These are phyloP conservation scores for Candida sanyiensis DNA, from an alignment of 805 yeast genomes.

Conservation along the genomic window DNA sequence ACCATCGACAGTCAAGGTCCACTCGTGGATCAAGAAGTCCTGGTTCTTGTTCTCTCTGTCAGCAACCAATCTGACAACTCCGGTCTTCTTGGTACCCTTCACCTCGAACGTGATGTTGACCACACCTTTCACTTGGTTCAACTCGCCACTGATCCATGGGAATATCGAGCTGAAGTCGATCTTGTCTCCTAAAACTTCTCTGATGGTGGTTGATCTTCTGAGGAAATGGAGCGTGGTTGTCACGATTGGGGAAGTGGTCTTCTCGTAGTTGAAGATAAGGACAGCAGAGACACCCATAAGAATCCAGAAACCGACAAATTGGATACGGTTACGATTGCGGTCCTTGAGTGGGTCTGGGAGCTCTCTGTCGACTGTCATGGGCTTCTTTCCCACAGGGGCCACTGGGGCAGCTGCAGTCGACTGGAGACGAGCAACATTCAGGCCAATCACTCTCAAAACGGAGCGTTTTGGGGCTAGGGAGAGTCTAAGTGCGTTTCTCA, in stretches of 20 bases:
- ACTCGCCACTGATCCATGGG: slow-evolving; percentile 87
- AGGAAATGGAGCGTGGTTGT: slow-evolving; percentile 80
- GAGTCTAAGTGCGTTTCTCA: slow-evolving; percentile 2
- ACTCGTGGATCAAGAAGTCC: slow-evolving; percentile 53
- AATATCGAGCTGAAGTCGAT: slow-evolving; percentile 66
- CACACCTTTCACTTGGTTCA: slow-evolving; percentile 77
- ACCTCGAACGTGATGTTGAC: slow-evolving; percentile 71
- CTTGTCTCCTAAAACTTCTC: slow-evolving; percentile 62
- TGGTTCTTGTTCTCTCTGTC: slow-evolving; percentile 53
- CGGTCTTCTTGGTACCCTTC: slow-evolving; percentile 58
- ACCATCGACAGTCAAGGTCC: slow-evolving; percentile 51
- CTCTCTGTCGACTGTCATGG: slow-evolving; percentile 52
- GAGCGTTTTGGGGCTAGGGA: not conserved
- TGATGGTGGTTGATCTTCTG: slow-evolving; percentile 65
- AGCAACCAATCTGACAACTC: slow-evolving; percentile 61
- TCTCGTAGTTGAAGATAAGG: slow-evolving; percentile 87
- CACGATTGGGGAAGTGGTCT: slow-evolving; percentile 82
- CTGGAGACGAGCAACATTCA: slow-evolving; percentile 4
- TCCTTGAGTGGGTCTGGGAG: slow-evolving; percentile 75
- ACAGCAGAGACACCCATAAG: slow-evolving; percentile 50
- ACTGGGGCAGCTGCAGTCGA: slow-evolving; percentile 1
- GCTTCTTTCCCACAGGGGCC: slow-evolving; percentile 9
- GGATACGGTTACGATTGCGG: slow-evolving; percentile 43
- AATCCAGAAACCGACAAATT: slow-evolving; percentile 49
- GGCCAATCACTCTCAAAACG: not conserved